Base-by-base conservation (phyloP, 768 basidiomycete species). In the Lentinula boryana region DNA sequence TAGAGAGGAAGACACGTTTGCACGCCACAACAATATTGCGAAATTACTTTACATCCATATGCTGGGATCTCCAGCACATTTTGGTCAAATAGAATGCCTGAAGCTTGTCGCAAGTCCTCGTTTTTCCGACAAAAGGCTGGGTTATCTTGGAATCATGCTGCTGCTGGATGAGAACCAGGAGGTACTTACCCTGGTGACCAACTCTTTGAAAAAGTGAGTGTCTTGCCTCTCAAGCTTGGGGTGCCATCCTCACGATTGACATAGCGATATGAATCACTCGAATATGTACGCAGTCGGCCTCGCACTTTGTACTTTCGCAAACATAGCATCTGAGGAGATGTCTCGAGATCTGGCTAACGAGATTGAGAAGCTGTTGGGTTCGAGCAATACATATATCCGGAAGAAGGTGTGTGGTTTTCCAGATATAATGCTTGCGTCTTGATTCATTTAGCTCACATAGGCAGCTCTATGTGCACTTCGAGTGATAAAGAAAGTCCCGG, bases 241-340 rank as follows among this genome's bases (percentile, higher is more conserved):
- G 23, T 38, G 4, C 9, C 32, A 27, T 50, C 1, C 12, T 43
- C 35, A 32, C 9, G 62, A 61, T 50, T 52, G 15, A 57, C 16
- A 13, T 67, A 99, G 96, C 76, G 97, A 99, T 75, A 93, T 99
- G 93, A 98, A 98, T 74, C 95, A 98, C 72, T 88, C 95, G 1
- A 98, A 98, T 74, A 97, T 97, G 93, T 98, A 98, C 72, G 93
- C 91, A 3, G 97, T 98, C 27, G 97, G 97, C 5, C 83, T 99
- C 60, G 96, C 95, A 2, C 84, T 99, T 38, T 98, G 95, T 68
- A 98, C 97, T 0, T 98, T 99, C 70, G 97, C 96, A 61, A 98
- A 98, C 70, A 98, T 98, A 66, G 94, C 97, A 9, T 97, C 95
- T 18, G 97, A 99, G 74, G 97, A 99, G 75, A 99, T 99, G 97